These are phyloP conservation scores for Phaeodactylum tricornutum DNA, from an alignment of 108 stramenopile species.

Conservation along the genomic window DNA sequence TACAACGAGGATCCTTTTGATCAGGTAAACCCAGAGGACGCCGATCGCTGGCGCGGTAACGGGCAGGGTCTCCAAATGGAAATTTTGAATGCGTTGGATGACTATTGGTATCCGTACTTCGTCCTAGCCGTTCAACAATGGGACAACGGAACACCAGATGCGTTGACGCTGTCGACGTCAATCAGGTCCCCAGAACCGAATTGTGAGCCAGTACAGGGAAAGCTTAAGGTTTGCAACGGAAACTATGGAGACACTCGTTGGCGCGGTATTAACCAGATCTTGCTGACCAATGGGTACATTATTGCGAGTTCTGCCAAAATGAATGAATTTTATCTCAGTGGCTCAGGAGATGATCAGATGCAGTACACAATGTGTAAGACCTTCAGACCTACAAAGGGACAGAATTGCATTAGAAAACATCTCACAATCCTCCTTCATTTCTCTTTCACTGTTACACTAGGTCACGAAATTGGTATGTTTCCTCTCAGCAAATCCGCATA, in stretches of 20 bases:
- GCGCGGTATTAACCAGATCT: conserved; percentile 65
- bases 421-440: neutral
- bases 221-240: conserved; percentile 71
- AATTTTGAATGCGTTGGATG: conserved; percentile 51
- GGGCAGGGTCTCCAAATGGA: conserved; percentile 37
- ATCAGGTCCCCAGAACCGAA: neutral
- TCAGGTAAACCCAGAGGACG: conserved; percentile 1
- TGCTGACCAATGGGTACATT: conserved; percentile 45
- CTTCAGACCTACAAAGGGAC: no score
- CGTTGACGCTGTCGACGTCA: conserved; percentile 38
- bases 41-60: conserved; percentile 18
- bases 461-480: conserved; percentile 29
- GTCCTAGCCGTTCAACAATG: conserved; percentile 42
- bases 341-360: conserved; percentile 28
- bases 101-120: conserved; percentile 41
- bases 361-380: conserved; percentile 75
- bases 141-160: conserved; percentile 67
- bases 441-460: neutral
- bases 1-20: conserved; percentile 7
- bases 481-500: no score
- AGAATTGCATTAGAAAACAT: no score
- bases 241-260: conserved; percentile 75
- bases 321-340: conserved; percentile 68
- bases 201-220: conserved; percentile 31
- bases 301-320: conserved; percentile 48